Evolutionary conservation across 352 stramenopile species (phyloP), one percentile per base, ranked within the genome.

Genomic region (Pythium scleroteichum): DNA sequence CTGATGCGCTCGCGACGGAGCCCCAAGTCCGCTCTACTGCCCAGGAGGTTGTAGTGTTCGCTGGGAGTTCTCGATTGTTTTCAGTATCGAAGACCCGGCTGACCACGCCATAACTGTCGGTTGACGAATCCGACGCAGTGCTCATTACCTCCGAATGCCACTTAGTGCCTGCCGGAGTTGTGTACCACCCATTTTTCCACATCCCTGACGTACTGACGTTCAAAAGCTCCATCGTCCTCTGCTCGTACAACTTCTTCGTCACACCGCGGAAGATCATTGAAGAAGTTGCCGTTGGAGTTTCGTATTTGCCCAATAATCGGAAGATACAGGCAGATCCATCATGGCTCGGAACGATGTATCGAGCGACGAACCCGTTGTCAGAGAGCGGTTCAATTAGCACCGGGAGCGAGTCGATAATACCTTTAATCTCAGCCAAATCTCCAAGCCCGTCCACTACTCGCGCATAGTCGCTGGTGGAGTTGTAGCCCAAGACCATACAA

Each of bases 151-250:
- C 58, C 3, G 61, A 42, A 26, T 71, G 67, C 72, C 72, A 79
- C 17, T 62, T 66, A 2, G 38, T 46, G 12, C 64, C 54, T 0
- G 23, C 40, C 19, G 17, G 22, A 16, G 68, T 44, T 17, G 53
- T 44, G 16, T 69, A 74, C 71, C 71, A 79, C 27, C 71, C 71
- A 27, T 79, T 71, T 22, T 50, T 53, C 71, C 71, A 79, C 17
- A 14, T 32, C 14, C 60, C 55, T 14, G 23, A 42, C 19, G 16
- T 50, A 20, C 17, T 40, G 27, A 27, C 1, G 7, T n/a, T 19
- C 41, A 60, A 46, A 14, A 60, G 17, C n/a, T 64, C 60, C 1
- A 53, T 26, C 1, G 54, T 68, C 24, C 53, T 59, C 7, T 45
- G 17, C 20, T 75, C 67, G 0, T 55, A 59, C 20, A 68, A 12